phyloP scores from a whole-genome alignment of 768 basidiomycete species.

The Boletus coccyginus region DNA sequence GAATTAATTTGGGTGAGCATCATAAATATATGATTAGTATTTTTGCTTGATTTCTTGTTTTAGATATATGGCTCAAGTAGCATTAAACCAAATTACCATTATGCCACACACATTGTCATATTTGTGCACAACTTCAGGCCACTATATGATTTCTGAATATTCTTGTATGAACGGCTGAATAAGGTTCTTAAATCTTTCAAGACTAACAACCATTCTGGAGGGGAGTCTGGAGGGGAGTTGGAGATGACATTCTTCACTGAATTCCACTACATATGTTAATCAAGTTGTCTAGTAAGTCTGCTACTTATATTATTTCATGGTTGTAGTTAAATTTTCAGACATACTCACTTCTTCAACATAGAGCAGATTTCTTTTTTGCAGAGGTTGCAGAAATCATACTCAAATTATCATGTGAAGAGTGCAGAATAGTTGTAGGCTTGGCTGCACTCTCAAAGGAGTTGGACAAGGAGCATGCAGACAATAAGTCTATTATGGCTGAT shows the following conservation, averaged over 20 bases:
- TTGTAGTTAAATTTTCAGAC: too few relatives aligned
- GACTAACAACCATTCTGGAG: background rate
- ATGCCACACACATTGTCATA: background rate
- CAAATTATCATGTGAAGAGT: background rate
- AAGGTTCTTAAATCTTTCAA: background rate
- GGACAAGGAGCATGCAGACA: background rate
- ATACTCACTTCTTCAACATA: too few relatives aligned
- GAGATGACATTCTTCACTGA: background rate
- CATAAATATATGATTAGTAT: too few relatives aligned
- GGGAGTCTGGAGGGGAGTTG: background rate
- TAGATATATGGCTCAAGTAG: background rate
- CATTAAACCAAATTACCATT: background rate
- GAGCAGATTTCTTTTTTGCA: background rate
- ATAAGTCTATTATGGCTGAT: background rate
- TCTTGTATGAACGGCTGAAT: background rate
- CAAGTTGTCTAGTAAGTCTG: too few relatives aligned
- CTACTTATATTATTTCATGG: too few relatives aligned
- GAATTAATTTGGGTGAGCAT: too few relatives aligned
- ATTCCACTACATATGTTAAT: background rate
- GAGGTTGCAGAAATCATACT: background rate
- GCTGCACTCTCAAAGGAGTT: background rate
- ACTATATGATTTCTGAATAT: background rate
- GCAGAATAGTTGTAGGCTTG: background rate
- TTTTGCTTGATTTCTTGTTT: too few relatives aligned
- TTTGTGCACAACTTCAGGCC: background rate